Percentiles rank a stretch among this genome's conserved stretches.
These are phyloP conservation scores for Aspergillus fumigatus DNA, from an alignment of 2,329 filamentous ascomycete species.

Conservation along the genomic window DNA sequence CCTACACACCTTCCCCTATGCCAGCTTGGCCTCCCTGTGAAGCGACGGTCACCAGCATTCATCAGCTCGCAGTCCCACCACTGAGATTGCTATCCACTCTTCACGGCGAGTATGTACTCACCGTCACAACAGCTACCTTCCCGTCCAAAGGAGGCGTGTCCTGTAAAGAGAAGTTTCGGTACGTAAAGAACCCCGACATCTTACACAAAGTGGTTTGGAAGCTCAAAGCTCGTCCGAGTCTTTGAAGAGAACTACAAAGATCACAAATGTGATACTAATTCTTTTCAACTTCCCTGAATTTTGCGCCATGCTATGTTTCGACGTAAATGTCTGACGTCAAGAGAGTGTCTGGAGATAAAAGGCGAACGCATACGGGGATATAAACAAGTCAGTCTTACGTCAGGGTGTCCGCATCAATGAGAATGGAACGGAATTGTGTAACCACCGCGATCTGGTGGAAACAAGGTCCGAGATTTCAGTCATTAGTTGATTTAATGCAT, in stretches of 20 bases:
- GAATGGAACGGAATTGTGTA: background rate
- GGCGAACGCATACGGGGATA: background rate
- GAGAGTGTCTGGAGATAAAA: background rate
- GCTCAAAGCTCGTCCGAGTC: background rate
- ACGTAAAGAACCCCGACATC: slow-evolving; percentile 26
- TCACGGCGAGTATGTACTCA: slow-evolving; percentile 5
- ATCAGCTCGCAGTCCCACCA: background rate
- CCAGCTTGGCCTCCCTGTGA: slow-evolving; percentile 25
- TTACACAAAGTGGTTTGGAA: background rate
- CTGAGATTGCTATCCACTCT: background rate
- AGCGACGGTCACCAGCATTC: background rate
- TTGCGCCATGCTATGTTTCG: background rate
- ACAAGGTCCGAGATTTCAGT: background rate
- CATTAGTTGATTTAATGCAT: background rate
- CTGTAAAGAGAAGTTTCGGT: slow-evolving; percentile 23
- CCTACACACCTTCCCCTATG: slow-evolving; percentile 21
- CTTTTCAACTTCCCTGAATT: background rate
- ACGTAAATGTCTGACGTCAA: background rate
- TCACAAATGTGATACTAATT: background rate
- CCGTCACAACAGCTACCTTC: slow-evolving; percentile 28
- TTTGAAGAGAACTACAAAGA: background rate
- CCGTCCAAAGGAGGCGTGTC: slow-evolving; percentile 23
- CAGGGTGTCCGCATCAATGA: background rate
- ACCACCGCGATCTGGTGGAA: background rate
- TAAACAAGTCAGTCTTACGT: background rate